Percentiles rank a stretch among this genome's conserved stretches.
These are phyloP conservation scores for Phialophora expanda DNA, from an alignment of 2,329 filamentous ascomycete species.

Conservation along the genomic window DNA sequence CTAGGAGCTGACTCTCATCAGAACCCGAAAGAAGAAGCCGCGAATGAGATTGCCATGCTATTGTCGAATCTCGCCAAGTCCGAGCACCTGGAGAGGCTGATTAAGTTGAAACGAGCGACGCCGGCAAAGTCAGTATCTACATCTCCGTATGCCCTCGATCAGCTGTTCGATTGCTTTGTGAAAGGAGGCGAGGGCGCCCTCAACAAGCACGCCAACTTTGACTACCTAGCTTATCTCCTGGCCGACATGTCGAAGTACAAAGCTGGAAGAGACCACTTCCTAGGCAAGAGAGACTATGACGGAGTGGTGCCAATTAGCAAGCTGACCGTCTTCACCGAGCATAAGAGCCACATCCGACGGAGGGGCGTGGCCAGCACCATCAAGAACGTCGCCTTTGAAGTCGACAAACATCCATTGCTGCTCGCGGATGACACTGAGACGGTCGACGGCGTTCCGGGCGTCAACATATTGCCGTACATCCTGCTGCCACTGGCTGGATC, in stretches of 20 bases:
- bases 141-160: constrained; percentile 78
- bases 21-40: constrained; percentile 71
- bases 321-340: constrained; percentile 91
- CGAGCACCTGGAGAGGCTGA: constrained; percentile 71
- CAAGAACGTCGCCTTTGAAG: constrained; percentile 89
- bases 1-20: constrained; percentile 29
- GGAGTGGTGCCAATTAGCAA: constrained; percentile 86
- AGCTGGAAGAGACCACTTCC: constrained; percentile 72
- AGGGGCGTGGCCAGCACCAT: constrained; percentile 96
- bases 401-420: constrained; percentile 72
- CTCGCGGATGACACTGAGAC: constrained; percentile 67
- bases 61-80: constrained; percentile 89
- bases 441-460: constrained; percentile 22
- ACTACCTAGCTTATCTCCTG: constrained; percentile 93
- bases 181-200: constrained; percentile 82
- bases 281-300: constrained; percentile 76
- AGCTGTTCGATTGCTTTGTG: constrained; percentile 94
- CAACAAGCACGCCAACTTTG: constrained; percentile 82
- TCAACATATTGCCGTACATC: constrained; percentile 82
- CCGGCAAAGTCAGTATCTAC: constrained; percentile 52
- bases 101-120: constrained; percentile 69
- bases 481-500: constrained; percentile 84
- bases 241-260: constrained; percentile 83
- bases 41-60: constrained; percentile 86
- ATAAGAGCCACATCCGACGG: constrained; percentile 78